Base-by-base conservation (phyloP, 345 rosid species). In the Pistacia integerrima region DNA sequence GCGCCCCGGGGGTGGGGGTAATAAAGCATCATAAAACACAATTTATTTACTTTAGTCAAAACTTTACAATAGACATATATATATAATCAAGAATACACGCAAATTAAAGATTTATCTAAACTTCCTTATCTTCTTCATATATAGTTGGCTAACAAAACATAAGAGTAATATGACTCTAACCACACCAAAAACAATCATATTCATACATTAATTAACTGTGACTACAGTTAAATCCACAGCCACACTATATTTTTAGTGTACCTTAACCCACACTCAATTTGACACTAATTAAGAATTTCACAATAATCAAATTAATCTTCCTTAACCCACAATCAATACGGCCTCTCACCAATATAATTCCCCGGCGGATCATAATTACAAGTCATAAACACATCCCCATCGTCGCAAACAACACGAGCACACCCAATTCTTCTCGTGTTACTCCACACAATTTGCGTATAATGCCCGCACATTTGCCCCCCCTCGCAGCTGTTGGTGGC, bases 281-380 rank as follows among this genome's bases (percentile, higher is more conserved):
- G 6, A 41, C 46, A 41, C 46, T 41, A 41, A 41, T 41, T 41
- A 41, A 41, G 46, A 7, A 5, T 6, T 41, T 41, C 10, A 41
- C 46, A 41, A 7, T 41, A 41, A 41, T 41, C 8, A 41, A 16
- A 54, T 16, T 1, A 54, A 16, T 54, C 57, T 18, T 54, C 9
- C 6, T 14, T 6, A 69, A 52, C 14, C 41, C 20, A 46, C 8
- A 17, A 67, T 87, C 70, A 91, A 54, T 90, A 93, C 6, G 97
- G 98, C 76, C 80, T 86, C 73, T 91, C 86, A 51, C 99, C 99
- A n/a, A 84, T 64, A 74, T 90, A 93, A 60, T 90, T 95, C 11
- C 99, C 99, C 0, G 86, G 87, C 46, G 98, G 99, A 72, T 93
- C 91, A 70, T 93, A 95, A 64, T 95, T 95, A 77, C 99, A 93